A percentile compares a stretch with the other conserved stretches of the same genome.
Evolutionary conservation across 306 rosid genomes (phyloP).

Genomic region (Dalbergia cochinchinensis): DNA sequence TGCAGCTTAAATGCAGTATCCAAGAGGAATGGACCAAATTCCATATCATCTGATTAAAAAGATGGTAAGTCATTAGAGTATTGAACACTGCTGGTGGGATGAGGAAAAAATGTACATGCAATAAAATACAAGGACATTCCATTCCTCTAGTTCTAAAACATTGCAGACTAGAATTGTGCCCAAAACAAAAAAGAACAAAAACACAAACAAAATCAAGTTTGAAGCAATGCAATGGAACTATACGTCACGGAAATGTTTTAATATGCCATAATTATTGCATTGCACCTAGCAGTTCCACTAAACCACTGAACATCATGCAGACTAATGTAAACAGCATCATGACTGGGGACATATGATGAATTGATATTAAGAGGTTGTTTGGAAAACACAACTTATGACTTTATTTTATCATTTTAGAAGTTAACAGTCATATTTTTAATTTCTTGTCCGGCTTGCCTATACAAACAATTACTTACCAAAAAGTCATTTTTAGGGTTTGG

Average conservation of each 20-base stretch:
- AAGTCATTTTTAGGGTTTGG: too few relatives aligned
- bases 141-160: conserved; percentile 36
- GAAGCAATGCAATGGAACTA: not conserved
- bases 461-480: too few relatives aligned
- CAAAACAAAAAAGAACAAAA: conserved; percentile 3
- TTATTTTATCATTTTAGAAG: too few relatives aligned
- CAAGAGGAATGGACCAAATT: conserved; percentile 90
- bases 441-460: too few relatives aligned
- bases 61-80: conserved; percentile 42
- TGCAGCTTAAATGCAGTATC: conserved; percentile 92
- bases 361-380: not conserved
- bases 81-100: conserved; percentile 20
- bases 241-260: not conserved
- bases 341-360: not conserved
- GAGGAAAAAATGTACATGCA: conserved; percentile 8
- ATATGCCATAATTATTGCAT: conserved; percentile 11
- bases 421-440: too few relatives aligned
- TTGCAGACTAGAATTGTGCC: not conserved
- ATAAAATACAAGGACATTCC: conserved; percentile 35
- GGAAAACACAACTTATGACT: too few relatives aligned
- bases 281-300: not conserved
- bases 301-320: too few relatives aligned
- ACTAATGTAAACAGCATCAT: not conserved
- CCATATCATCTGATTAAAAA: conserved; percentile 79
- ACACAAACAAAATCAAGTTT: not conserved